Evolutionary conservation across 2,329 filamentous ascomycete species (phyloP), one percentile per base, ranked within the genome.

Genomic region (Botrytis fabae): DNA sequence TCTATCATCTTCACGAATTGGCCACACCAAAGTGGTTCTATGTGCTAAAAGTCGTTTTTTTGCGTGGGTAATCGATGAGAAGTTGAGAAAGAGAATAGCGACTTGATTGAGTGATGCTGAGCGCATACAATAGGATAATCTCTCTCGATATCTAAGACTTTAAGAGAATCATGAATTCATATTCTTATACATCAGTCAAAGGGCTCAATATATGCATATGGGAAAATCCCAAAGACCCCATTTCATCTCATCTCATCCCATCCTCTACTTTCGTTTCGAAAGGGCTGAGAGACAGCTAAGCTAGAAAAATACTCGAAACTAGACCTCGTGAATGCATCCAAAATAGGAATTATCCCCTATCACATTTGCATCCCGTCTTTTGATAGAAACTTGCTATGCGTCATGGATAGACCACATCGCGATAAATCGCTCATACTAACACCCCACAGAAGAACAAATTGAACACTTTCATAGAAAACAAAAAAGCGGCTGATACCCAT

Each of bases 351-450:
- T 18, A 68, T 32, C 38, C 54, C 48, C 48, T 42, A 35, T 66
- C 64, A 40, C 46, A 66, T 66, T 42, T 22, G 35, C 59, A n/a
- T 65, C 12, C 48, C 48, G 35, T 6, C 35, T 42, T 42, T 68
- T 28, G n/a, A 57, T 2, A 32, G 25, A 38, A n/a, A 42, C 40
- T 51, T 25, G 65, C 64, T 40, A 28, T 28, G 32, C 65, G 40
- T 42, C 18, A 42, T 63, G 64, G 9, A 16, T 20, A 42, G 32
- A 57, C 14, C 14, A 57, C 18, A n/a, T 57, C 10, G 32, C 18
- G 48, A 57, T 57, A 42, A 68, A 57, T 68, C 18, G 65, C 48
- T 68, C 65, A 68, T 54, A 42, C 9, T 22, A 68, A 42, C 18
- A 2, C 35, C 38, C 20, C 20, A 10, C 32, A 20, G 6, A 42